Evolutionary conservation across 1,284 basidiomycete species (phyloP), one percentile per base, ranked within the genome.

Genomic region (Crucibulum parvulum): DNA sequence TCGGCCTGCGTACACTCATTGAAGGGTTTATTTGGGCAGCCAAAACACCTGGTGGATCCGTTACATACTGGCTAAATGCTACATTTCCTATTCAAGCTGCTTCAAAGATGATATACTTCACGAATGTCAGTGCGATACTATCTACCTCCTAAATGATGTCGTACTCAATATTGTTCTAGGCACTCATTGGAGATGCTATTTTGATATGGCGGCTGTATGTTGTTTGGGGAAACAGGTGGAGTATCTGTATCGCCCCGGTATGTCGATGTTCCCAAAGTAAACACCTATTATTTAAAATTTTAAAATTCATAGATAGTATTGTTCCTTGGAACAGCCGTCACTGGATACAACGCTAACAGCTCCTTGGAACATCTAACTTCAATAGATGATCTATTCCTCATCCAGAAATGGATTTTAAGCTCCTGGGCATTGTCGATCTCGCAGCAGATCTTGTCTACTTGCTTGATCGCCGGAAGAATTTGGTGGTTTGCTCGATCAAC

Each of bases 171-270:
- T 41, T 57, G n/a, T 16, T n/a, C 37, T 43, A 67, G 59, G 58
- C 62, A 48, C 58, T 63, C 16, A 39, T 69, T 8, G 69, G 67
- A 2, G 69, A 70, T 43, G 34, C 56, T 11, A 62, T 68, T 50
- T 53, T 71, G 16, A 61, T 69, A 4, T 71, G 68, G 68, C 45
- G 68, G 1, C 43, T 69, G 7, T 69, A 69, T 50, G 60, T 67
- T 11, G 62, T 71, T 8, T 71, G 68, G 68, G 65, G 60, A 7
- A 61, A 62, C n/a, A 68, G 63, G n/a, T 37, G 59, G 1, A 60
- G 53, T 37, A 59, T 66, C 0, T 63, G 61, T 38, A 16, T 67
- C 9, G 37, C 65, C 11, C 69, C 69, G 5, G 55, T 63, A n/a
- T 5, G 51, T 61, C 55, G 9, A 54, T 56, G 38, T 51, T 41